These are phyloP conservation scores for Yamadazyma taylorii DNA, from an alignment of 1,139 yeast species.

Conservation along the genomic window DNA sequence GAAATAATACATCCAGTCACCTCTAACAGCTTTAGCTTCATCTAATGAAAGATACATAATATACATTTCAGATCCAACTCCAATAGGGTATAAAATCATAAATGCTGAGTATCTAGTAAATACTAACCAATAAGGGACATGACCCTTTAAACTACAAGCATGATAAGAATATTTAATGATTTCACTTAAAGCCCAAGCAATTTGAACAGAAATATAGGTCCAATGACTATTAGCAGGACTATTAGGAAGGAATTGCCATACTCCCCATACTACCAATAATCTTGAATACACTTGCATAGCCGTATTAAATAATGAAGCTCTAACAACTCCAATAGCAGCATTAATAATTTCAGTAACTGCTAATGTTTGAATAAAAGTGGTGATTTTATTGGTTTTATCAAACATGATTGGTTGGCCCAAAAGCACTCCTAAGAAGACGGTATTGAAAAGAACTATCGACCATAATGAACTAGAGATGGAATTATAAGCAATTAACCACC, in stretches of 20 bases:
- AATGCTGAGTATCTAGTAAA: constrained; percentile 84
- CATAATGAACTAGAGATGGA: constrained; percentile 47
- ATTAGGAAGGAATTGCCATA: constrained; percentile 70
- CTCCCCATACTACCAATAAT: constrained; percentile 78
- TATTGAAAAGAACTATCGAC: constrained; percentile 45
- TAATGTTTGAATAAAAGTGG: constrained; percentile 74
- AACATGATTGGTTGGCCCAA: constrained; percentile 63
- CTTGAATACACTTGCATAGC: constrained; percentile 85
- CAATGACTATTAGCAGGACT: constrained; percentile 62
- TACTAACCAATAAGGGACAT: constrained; percentile 62
- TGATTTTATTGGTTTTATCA: constrained; percentile 55
- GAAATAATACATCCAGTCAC: constrained; percentile 53
- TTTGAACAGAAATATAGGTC: constrained; percentile 63
- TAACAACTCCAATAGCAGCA: constrained; percentile 74
- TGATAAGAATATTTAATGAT: constrained; percentile 84
- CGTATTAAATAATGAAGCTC: constrained; percentile 83
- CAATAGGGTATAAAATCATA: constrained; percentile 81
- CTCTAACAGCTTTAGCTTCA: constrained; percentile 55
- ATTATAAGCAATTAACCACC: constrained; percentile 46
- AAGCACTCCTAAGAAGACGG: constrained; percentile 32
- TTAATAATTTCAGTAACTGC: constrained; percentile 84
- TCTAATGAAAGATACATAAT: constrained; percentile 69
- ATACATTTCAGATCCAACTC: constrained; percentile 80
- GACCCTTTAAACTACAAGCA: constrained; percentile 60
- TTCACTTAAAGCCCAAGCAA: constrained; percentile 93